phyloP scores from a whole-genome alignment of 345 rosid genomes.

The Eucalyptus pauciflora region DNA sequence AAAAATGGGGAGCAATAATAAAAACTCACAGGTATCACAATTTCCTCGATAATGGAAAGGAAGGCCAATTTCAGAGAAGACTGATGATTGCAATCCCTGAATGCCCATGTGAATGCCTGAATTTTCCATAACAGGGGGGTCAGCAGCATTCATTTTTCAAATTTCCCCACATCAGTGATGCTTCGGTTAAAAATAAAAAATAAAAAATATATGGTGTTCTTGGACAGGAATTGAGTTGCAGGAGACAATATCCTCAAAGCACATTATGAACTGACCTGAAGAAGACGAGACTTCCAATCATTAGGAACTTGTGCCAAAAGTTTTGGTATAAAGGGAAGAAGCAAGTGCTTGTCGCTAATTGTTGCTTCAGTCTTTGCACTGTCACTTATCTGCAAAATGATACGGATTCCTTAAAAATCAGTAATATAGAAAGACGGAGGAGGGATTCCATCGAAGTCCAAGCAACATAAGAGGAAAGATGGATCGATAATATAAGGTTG shows the following conservation, averaged over 20 bases:
- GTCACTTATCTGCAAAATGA: constrained; percentile 31
- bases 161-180: background rate
- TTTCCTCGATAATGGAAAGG: constrained; percentile 42
- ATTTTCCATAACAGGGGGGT: background rate
- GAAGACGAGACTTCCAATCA: constrained; percentile 49
- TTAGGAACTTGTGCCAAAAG: constrained; percentile 29
- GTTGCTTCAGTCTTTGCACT: constrained; percentile 24
- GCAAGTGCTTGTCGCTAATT: constrained; percentile 29
- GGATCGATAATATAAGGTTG: background rate
- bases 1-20: background rate
- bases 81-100: constrained; percentile 47
- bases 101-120: constrained; percentile 78
- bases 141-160: background rate
- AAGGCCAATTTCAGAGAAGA: constrained; percentile 58
- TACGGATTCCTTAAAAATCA: background rate
- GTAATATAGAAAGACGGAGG: background rate
- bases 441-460: background rate
- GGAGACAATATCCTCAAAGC: background rate
- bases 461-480: background rate
- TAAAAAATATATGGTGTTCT: background rate
- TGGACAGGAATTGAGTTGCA: background rate
- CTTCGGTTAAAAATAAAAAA: background rate
- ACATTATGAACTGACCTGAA: constrained; percentile 42
- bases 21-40: constrained; percentile 64
- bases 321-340: constrained; percentile 61